Percentiles rank a stretch among this genome's conserved stretches.
Evolutionary conservation across 2,329 filamentous ascomycete species (phyloP).

Genomic region (Colletotrichum filicis): DNA sequence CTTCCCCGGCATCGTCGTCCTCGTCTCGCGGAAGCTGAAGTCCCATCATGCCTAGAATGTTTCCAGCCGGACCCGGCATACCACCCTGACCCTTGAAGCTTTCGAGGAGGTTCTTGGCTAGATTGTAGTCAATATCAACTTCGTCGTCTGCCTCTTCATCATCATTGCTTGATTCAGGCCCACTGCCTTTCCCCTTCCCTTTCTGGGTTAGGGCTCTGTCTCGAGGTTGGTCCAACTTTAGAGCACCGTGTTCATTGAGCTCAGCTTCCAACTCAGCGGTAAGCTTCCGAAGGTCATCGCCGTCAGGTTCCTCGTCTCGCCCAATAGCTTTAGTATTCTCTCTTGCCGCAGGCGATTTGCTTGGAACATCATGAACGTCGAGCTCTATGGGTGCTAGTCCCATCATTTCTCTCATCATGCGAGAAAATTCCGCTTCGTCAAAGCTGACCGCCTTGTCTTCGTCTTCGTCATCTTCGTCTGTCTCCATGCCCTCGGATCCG

Average conservation of each 20-base stretch:
- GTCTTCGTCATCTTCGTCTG: conserved; percentile 66
- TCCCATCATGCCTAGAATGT: conserved; percentile 88
- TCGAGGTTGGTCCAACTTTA: conserved; percentile 61
- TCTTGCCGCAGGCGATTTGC: conserved; percentile 15
- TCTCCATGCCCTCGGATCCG: conserved; percentile 49
- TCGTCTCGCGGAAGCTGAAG: conserved; percentile 85
- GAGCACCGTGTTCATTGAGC: conserved; percentile 73
- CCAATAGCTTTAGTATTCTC: not conserved
- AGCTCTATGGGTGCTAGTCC: conserved; percentile 60
- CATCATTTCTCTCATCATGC: conserved; percentile 95
- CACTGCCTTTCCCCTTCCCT: conserved; percentile 3
- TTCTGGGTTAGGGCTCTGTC: conserved; percentile 42
- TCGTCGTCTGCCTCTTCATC: conserved; percentile 64
- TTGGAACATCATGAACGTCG: not conserved
- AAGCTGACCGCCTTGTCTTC: conserved; percentile 84
- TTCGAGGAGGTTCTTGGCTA: conserved; percentile 91
- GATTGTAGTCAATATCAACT: conserved; percentile 84
- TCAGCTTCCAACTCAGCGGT: conserved; percentile 79
- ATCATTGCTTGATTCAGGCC: conserved; percentile 43
- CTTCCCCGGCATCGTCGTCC: conserved; percentile 55
- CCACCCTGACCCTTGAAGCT: conserved; percentile 93
- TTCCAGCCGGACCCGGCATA: conserved; percentile 85
- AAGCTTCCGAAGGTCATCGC: conserved; percentile 72
- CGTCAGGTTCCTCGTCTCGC: conserved; percentile 52
- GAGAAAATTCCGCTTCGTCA: conserved; percentile 85